A percentile compares a stretch with the other conserved stretches of the same genome.
phyloP scores from a whole-genome alignment of 2,329 filamentous ascomycete species.

The Rhynchosporium agropyri region DNA sequence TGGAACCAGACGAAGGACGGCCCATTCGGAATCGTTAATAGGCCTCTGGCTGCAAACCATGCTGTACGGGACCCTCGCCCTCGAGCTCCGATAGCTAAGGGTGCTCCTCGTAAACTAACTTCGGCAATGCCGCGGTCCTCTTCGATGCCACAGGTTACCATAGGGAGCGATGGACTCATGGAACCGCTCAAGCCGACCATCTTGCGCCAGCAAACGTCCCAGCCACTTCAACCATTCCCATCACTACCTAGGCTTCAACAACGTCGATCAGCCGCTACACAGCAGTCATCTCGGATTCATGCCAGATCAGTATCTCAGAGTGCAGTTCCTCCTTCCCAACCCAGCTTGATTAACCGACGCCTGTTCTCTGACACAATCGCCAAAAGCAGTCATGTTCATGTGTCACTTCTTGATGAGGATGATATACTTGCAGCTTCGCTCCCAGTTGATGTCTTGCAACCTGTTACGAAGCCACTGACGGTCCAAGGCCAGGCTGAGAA shows the following conservation, averaged over 20 bases:
- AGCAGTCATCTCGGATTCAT: neutral
- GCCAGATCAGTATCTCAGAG: conserved; percentile 2
- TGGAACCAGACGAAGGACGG: neutral
- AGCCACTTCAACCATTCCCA: neutral
- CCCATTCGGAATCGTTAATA: neutral
- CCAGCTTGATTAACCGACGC: neutral
- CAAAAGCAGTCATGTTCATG: neutral
- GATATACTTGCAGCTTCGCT: neutral
- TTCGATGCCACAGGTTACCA: conserved; percentile 6
- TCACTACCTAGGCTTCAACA: neutral
- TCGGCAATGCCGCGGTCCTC: conserved; percentile 2
- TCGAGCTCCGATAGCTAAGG: neutral
- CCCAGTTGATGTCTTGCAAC: neutral
- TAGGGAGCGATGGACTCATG: conserved; percentile 3
- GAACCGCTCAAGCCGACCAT: conserved; percentile 1
- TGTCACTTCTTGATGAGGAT: conserved; percentile 22
- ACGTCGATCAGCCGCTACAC: neutral
- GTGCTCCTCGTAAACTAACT: neutral
- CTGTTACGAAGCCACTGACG: neutral
- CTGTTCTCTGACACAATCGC: conserved; percentile 1
- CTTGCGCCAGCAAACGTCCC: neutral
- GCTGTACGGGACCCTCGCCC: neutral
- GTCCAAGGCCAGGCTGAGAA: neutral
- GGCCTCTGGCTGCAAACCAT: neutral
- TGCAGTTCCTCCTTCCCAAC: neutral